A percentile compares a stretch with the other conserved stretches of the same genome.
Evolutionary conservation across 176 grass and related monocot species (phyloP).

Genomic region (Triticum timopheevii): DNA sequence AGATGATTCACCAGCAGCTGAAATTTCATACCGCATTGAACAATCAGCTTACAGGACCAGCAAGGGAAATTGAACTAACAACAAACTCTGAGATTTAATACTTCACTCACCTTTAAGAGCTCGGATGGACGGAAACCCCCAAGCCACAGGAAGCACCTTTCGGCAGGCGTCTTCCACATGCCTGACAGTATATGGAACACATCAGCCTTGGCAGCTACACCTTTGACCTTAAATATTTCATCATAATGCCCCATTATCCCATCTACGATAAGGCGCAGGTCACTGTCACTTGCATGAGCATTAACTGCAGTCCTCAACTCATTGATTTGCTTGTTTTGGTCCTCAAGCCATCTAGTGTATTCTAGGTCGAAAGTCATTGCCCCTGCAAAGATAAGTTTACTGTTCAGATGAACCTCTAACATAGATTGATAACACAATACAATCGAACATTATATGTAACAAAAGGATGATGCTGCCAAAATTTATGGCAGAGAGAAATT

Average conservation of each 20-base stretch:
- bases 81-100: constrained; percentile 3
- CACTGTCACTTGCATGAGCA: constrained; percentile 65
- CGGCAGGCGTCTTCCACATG: constrained; percentile 66
- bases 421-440: constrained; percentile 10
- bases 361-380: constrained; percentile 54
- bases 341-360: constrained; percentile 61
- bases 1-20: constrained; percentile 57
- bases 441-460: not conserved
- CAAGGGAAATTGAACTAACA: not conserved
- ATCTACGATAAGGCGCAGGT: constrained; percentile 52
- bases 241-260: constrained; percentile 63
- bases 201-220: constrained; percentile 52
- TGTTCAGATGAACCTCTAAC: constrained; percentile 13
- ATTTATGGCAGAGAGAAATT: not conserved
- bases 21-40: not conserved
- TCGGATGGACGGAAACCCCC: constrained; percentile 63
- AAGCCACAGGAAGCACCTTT: constrained; percentile 65
- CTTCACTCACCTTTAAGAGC: constrained; percentile 42
- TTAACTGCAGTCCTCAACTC: constrained; percentile 61
- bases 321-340: constrained; percentile 60
- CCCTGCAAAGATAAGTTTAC: constrained; percentile 35
- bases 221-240: constrained; percentile 57
- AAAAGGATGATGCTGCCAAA: not conserved
- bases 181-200: constrained; percentile 69
- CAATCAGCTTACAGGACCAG: constrained; percentile 21